Evolutionary conservation across 495 filamentous ascomycete genomes (phyloP).

Genomic region (Podospora appendiculata): DNA sequence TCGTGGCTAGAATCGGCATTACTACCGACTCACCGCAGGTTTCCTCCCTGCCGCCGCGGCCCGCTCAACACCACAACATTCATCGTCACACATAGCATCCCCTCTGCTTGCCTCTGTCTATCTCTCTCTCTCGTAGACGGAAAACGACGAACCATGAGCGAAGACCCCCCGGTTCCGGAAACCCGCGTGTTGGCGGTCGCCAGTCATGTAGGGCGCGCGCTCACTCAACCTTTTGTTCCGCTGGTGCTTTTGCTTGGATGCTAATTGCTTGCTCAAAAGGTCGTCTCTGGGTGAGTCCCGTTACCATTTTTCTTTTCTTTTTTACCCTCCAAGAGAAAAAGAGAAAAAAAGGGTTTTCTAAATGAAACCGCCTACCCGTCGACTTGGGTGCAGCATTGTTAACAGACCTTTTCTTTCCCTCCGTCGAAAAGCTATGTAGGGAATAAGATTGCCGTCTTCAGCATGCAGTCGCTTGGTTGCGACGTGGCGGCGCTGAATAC

Average conservation of each 20-base stretch:
- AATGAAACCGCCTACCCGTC: too few relatives aligned
- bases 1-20: conserved; percentile 7
- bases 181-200: conserved; percentile 87
- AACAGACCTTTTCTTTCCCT: not conserved
- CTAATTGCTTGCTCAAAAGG: conserved; percentile 43
- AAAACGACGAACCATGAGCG: conserved; percentile 21
- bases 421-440: conserved; percentile 73
- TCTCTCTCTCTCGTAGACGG: not conserved
- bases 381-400: not conserved
- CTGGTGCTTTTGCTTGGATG: conserved; percentile 11
- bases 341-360: not conserved
- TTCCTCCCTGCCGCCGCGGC: not conserved
- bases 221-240: conserved; percentile 6
- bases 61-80: not conserved
- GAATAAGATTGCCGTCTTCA: conserved; percentile 89
- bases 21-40: not conserved
- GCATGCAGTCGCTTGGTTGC: conserved; percentile 86
- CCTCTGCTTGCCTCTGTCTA: too few relatives aligned
- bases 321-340: not conserved
- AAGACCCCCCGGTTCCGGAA: conserved; percentile 60
- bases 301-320: not conserved
- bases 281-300: conserved; percentile 66
- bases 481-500: conserved; percentile 92
- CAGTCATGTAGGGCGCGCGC: conserved; percentile 77
- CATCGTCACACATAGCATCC: not conserved